Evolutionary conservation across 306 rosid species (phyloP).

Genomic region (Ormosia semicastrata): DNA sequence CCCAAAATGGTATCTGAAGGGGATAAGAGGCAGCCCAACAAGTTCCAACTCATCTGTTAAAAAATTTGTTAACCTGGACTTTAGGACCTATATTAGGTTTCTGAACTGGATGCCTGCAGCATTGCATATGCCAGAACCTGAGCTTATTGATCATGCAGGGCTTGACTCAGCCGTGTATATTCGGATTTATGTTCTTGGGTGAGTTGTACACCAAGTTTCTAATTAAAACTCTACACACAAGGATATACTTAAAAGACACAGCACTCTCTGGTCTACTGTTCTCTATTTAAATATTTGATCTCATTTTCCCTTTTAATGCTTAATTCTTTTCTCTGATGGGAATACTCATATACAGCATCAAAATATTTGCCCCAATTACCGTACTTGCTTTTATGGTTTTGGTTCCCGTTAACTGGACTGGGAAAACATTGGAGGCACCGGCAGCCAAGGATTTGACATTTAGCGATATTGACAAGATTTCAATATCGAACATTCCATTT

Average conservation of each 20-base stretch:
- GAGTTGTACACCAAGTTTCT: conserved; percentile 27
- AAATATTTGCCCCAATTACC: conserved; percentile 71
- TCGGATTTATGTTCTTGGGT: conserved; percentile 88
- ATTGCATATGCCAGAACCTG: conserved; percentile 84
- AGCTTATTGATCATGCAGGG: conserved; percentile 89
- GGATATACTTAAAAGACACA: background rate
- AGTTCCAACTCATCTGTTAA: conserved; percentile 33
- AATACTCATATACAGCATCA: conserved; percentile 51
- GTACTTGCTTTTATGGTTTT: conserved; percentile 57
- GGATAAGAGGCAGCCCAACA: conserved; percentile 76
- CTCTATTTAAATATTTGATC: background rate
- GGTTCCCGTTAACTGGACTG: conserved; percentile 83
- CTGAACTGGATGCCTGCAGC: conserved; percentile 97
- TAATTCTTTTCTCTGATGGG: conserved; percentile 12
- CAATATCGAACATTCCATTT: conserved; percentile 75
- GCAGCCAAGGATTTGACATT: conserved; percentile 45
- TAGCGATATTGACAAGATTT: conserved; percentile 78
- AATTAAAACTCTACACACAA: background rate
- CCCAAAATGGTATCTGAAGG: conserved; percentile 94
- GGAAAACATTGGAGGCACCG: conserved; percentile 46
- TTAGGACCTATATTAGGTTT: conserved; percentile 55
- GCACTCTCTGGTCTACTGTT: background rate
- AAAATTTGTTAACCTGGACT: conserved; percentile 72
- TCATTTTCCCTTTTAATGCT: background rate
- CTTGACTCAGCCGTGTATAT: conserved; percentile 84